These are phyloP conservation scores for Setomelanomma holmii DNA, from an alignment of 2,329 filamentous ascomycete genomes.

Conservation along the genomic window DNA sequence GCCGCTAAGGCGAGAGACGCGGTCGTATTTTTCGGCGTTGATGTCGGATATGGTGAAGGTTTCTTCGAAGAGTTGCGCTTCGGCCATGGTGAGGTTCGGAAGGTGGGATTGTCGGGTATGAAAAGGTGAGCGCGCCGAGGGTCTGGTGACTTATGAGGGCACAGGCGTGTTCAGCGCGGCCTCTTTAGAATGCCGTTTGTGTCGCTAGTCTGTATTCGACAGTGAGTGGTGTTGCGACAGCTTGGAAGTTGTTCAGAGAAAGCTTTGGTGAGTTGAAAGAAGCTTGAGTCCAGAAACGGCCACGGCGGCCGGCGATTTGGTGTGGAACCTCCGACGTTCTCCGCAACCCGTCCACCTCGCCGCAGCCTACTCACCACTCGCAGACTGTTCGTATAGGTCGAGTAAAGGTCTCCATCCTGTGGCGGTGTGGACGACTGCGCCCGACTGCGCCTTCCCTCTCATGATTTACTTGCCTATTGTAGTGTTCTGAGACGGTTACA, in stretches of 20 bases:
- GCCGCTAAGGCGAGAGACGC: conserved; percentile 84
- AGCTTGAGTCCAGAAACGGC: conserved; percentile 16
- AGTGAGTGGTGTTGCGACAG: conserved; percentile 4
- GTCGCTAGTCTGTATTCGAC: background rate
- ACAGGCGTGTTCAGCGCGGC: no score
- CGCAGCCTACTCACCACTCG: background rate
- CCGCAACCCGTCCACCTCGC: conserved; percentile 8
- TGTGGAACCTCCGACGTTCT: conserved; percentile 17
- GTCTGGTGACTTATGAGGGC: no score
- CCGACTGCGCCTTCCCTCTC: background rate
- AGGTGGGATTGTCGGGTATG: no score
- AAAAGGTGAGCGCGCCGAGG: no score
- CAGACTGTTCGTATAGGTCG: no score
- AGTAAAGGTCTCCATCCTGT: background rate
- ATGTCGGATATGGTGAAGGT: conserved; percentile 81
- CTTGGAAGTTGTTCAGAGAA: background rate
- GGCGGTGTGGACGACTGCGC: background rate
- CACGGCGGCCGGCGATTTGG: conserved; percentile 8
- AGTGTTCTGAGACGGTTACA: background rate
- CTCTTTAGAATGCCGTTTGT: no score
- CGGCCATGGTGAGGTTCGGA: conserved; percentile 63
- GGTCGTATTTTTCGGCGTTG: conserved; percentile 91
- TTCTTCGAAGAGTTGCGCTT: conserved; percentile 93
- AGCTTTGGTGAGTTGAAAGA: conserved; percentile 18
- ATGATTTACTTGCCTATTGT: background rate